A percentile compares a stretch with the other conserved stretches of the same genome.
Conservation (phyloP, 495 filamentous ascomycete species). For the Talaromyces ruber region DNA sequence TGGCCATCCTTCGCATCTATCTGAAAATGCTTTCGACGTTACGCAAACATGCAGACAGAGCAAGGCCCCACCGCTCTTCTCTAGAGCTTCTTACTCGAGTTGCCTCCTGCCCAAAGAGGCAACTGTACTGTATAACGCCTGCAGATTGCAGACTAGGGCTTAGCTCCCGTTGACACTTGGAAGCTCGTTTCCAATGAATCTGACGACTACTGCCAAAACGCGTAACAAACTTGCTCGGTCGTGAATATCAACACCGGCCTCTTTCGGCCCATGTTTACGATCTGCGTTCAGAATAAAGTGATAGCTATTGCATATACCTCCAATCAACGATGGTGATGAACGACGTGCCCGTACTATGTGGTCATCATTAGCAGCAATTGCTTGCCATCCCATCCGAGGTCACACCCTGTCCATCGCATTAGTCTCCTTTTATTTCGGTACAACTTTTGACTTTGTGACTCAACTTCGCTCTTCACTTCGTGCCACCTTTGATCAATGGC, state of each 20-base stretch:
- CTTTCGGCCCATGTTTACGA: slow-evolving; percentile 2
- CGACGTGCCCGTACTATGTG: background rate
- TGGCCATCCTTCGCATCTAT: background rate
- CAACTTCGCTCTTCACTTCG: background rate
- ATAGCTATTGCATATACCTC: slow-evolving; percentile 2
- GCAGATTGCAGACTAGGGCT: slow-evolving; percentile 1
- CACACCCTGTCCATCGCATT: background rate
- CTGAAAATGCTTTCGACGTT: background rate
- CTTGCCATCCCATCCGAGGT: background rate
- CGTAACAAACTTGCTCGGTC: slow-evolving; percentile 1
- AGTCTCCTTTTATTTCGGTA: background rate
- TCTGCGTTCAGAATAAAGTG: background rate
- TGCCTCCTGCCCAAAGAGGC: background rate
- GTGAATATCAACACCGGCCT: background rate
- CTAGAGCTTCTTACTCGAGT: background rate
- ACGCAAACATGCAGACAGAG: background rate
- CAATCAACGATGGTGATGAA: slow-evolving; percentile 3
- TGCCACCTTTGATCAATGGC: background rate
- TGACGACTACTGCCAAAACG: slow-evolving; percentile 3
- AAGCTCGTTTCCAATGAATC: slow-evolving; percentile 7
- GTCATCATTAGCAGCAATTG: background rate
- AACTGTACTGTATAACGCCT: slow-evolving; percentile 1
- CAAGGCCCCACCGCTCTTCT: background rate
- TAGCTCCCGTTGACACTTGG: slow-evolving; percentile 1
- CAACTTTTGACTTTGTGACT: background rate